Evolutionary conservation across 768 basidiomycete species (phyloP).

Genomic region (Calocybe cyanea): DNA sequence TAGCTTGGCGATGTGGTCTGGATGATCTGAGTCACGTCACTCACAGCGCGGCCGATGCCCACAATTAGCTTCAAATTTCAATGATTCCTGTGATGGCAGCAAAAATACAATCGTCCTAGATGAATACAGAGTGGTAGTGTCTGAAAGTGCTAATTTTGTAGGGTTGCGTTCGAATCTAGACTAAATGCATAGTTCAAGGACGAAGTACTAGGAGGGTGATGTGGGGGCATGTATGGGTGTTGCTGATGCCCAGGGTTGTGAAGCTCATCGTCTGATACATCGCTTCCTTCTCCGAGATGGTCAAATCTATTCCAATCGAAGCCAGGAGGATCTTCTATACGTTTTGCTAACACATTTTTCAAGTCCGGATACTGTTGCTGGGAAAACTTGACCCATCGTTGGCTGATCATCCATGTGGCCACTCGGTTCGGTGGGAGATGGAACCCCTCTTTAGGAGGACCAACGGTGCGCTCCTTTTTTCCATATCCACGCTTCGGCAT

Average conservation of each 20-base stretch:
- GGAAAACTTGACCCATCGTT: slow-evolving; percentile 50
- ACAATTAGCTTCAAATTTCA: no score
- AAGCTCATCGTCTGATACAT: slow-evolving; percentile 30
- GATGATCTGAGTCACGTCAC: no score
- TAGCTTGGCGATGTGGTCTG: no score
- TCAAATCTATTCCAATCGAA: slow-evolving; percentile 49
- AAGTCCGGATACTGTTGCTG: slow-evolving; percentile 46
- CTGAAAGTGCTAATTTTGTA: no score
- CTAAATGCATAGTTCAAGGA: slow-evolving; percentile 34
- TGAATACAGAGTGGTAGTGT: no score
- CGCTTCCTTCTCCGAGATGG: slow-evolving; percentile 56
- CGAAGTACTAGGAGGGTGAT: slow-evolving; percentile 22
- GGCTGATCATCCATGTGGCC: slow-evolving; percentile 74
- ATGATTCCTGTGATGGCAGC: no score
- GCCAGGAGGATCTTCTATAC: slow-evolving; percentile 42
- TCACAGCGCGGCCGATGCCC: no score
- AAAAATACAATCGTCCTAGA: no score
- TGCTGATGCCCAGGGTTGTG: slow-evolving; percentile 3
- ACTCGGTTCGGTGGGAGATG: slow-evolving; percentile 61
- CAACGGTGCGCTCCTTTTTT: slow-evolving; percentile 49
- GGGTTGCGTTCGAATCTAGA: slow-evolving; percentile 7
- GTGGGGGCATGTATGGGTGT: neutral
- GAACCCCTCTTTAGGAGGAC: slow-evolving; percentile 53
- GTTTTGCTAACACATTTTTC: slow-evolving; percentile 33
- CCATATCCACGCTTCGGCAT: slow-evolving; percentile 58